A percentile compares a stretch with the other conserved stretches of the same genome.
These are phyloP conservation scores for Cladophialophora immunda DNA, from an alignment of 2,329 filamentous ascomycete species.

Conservation along the genomic window DNA sequence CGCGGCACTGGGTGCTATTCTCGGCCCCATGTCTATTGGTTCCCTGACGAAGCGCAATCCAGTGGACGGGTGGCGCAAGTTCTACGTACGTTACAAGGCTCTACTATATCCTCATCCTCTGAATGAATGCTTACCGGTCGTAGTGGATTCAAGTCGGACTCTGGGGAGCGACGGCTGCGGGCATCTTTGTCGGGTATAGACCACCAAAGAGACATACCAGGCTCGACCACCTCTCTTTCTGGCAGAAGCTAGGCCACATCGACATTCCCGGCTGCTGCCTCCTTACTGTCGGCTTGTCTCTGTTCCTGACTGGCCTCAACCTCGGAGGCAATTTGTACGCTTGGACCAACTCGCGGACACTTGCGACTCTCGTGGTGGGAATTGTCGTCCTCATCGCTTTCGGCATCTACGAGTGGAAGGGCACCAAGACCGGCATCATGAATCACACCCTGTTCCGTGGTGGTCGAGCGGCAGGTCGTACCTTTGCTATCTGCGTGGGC, in stretches of 20 bases:
- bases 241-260: slow-evolving; percentile 35
- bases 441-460: slow-evolving; percentile 37
- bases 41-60: slow-evolving; percentile 26
- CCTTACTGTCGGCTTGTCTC: slow-evolving; percentile 31
- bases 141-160: slow-evolving; percentile 38
- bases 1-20: slow-evolving; percentile 30
- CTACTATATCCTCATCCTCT: background rate
- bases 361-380: slow-evolving; percentile 31
- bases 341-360: slow-evolving; percentile 34
- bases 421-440: slow-evolving; percentile 34
- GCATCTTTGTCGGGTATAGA: slow-evolving; percentile 36
- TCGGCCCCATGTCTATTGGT: slow-evolving; percentile 35
- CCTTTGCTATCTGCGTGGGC: slow-evolving; percentile 35
- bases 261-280: slow-evolving; percentile 34
- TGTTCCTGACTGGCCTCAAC: slow-evolving; percentile 36
- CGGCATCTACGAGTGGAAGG: slow-evolving; percentile 38
- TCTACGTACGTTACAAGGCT: slow-evolving; percentile 32
- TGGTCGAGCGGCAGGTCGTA: slow-evolving; percentile 30
- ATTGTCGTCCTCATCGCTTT: slow-evolving; percentile 35
- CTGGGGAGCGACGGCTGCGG: slow-evolving; percentile 36
- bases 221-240: slow-evolving; percentile 35
- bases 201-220: slow-evolving; percentile 37
- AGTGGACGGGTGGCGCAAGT: slow-evolving; percentile 35
- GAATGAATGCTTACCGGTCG: slow-evolving; percentile 6
- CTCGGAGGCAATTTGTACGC: slow-evolving; percentile 35